Evolutionary conservation across 192 early-diverging fungal genomes (phyloP).

Genomic region (Phycomyces nitens): DNA sequence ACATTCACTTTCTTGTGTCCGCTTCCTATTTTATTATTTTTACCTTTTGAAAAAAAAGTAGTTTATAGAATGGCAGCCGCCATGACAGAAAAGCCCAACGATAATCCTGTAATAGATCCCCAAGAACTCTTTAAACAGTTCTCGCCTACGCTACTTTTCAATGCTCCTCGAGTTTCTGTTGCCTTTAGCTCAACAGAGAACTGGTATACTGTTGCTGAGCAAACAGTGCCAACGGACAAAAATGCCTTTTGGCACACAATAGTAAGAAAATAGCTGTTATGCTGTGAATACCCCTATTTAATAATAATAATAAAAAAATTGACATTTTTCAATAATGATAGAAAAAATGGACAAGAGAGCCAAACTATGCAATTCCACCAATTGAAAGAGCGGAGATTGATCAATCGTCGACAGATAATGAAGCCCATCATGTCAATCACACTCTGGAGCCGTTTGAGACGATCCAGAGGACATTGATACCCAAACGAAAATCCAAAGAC

Average conservation of each 20-base stretch:
- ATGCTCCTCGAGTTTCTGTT: background rate
- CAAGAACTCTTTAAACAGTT: conserved; percentile 24
- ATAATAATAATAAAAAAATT: background rate
- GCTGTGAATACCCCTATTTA: too few relatives aligned
- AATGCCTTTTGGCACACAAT: conserved; percentile 48
- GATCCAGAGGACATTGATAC: conserved; percentile 37
- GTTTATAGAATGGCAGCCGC: too few relatives aligned
- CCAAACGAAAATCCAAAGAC: conserved; percentile 49
- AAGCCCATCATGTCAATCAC: background rate
- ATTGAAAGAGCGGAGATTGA: conserved; percentile 49
- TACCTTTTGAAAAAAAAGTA: too few relatives aligned
- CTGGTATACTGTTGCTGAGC: conserved; percentile 40
- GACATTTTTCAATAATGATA: conserved; percentile 9
- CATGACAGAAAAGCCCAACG: too few relatives aligned
- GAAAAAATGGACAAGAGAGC: conserved; percentile 57
- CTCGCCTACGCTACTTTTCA: conserved; percentile 15
- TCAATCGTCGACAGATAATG: background rate
- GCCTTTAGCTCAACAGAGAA: background rate
- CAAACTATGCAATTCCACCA: conserved; percentile 61
- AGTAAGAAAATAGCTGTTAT: conserved; percentile 37
- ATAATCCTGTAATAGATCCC: background rate
- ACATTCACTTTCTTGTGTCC: too few relatives aligned
- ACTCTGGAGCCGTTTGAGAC: conserved; percentile 10
- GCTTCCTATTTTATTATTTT: too few relatives aligned
- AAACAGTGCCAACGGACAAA: conserved; percentile 35